These are phyloP conservation scores for Penicillium arizonense DNA, from an alignment of 495 filamentous ascomycete species.

Conservation along the genomic window DNA sequence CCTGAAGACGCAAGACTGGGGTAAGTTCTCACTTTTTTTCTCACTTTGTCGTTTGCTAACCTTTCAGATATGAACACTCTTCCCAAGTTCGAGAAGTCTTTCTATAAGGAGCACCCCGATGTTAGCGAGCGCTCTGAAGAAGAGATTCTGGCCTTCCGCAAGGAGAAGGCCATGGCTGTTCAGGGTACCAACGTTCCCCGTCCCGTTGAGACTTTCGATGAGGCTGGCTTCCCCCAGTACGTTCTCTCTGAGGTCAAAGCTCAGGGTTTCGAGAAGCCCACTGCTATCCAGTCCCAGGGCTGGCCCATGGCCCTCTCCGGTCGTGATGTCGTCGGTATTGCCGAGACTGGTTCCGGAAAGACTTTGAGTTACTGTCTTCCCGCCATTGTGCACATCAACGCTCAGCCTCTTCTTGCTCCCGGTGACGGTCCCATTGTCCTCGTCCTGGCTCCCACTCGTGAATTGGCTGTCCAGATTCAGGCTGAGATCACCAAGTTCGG, in stretches of 20 bases:
- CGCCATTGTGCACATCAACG: conserved; percentile 98
- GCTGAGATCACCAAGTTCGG: conserved; percentile 99
- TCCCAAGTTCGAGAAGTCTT: conserved; percentile 98
- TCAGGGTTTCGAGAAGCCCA: conserved; percentile 88
- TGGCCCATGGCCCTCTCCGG: conserved; percentile 99
- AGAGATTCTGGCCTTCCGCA: conserved; percentile 85
- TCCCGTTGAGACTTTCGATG: conserved; percentile 94
- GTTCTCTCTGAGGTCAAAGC: conserved; percentile 98
- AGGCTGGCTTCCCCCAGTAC: conserved; percentile 94
- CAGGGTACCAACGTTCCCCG: conserved; percentile 78
- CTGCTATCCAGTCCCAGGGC: conserved; percentile 95
- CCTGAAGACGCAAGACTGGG: conserved; percentile 83
- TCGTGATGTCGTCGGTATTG: conserved; percentile 98
- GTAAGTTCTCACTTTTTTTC: conserved; percentile 47
- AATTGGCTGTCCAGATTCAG: conserved; percentile 97
- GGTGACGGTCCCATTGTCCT: conserved; percentile 97
- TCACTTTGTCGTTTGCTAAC: conserved; percentile 24
- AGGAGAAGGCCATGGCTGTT: conserved; percentile 74
- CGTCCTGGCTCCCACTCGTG: conserved; percentile 91
- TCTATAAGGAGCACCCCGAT: conserved; percentile 90
- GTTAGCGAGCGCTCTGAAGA: conserved; percentile 70
- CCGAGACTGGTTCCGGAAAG: conserved; percentile 99
- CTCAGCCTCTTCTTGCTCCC: conserved; percentile 93
- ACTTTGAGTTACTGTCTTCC: conserved; percentile 97
- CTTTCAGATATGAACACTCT: conserved; percentile 67